Percentiles rank a stretch among this genome's conserved stretches.
phyloP scores from a whole-genome alignment of 306 rosid species.

The Spatholobus suberectus region DNA sequence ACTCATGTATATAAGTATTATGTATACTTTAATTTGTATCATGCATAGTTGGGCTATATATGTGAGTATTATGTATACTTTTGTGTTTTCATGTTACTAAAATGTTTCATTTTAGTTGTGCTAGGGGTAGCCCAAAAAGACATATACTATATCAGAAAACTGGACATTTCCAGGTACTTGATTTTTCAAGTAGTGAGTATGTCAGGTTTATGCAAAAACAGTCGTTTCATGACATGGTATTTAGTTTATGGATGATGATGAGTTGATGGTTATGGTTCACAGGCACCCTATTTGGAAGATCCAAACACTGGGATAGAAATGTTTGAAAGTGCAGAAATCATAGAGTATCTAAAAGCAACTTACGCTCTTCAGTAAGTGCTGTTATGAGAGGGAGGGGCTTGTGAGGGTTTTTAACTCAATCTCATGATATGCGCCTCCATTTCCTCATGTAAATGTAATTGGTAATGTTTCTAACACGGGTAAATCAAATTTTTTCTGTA shows the following conservation, averaged over 20 bases:
- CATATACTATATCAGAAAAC: constrained; percentile 63
- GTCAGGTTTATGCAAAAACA: not conserved
- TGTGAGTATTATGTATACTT: too few relatives aligned
- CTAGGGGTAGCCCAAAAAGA: constrained; percentile 94
- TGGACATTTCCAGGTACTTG: constrained; percentile 85
- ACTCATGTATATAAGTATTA: not conserved
- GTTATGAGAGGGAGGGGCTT: constrained; percentile 19
- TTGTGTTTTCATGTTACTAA: constrained; percentile 25
- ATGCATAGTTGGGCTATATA: not conserved
- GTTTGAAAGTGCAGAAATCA: constrained; percentile 97
- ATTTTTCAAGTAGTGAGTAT: constrained; percentile 7
- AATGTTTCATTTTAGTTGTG: constrained; percentile 69
- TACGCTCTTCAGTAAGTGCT: constrained; percentile 64
- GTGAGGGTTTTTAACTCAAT: not conserved
- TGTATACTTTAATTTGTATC: too few relatives aligned
- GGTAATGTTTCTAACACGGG: not conserved
- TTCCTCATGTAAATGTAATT: not conserved
- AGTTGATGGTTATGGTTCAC: constrained; percentile 40
- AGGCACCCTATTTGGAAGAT: constrained; percentile 94
- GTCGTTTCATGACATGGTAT: constrained; percentile 26
- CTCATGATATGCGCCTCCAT: not conserved
- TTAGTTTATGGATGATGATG: constrained; percentile 17
- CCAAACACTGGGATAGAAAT: constrained; percentile 94
- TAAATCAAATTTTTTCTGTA: constrained; percentile 16
- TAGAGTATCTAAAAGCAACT: constrained; percentile 82